Evolutionary conservation across 495 filamentous ascomycete species (phyloP).

Genomic region (Daldinia bambusicola): DNA sequence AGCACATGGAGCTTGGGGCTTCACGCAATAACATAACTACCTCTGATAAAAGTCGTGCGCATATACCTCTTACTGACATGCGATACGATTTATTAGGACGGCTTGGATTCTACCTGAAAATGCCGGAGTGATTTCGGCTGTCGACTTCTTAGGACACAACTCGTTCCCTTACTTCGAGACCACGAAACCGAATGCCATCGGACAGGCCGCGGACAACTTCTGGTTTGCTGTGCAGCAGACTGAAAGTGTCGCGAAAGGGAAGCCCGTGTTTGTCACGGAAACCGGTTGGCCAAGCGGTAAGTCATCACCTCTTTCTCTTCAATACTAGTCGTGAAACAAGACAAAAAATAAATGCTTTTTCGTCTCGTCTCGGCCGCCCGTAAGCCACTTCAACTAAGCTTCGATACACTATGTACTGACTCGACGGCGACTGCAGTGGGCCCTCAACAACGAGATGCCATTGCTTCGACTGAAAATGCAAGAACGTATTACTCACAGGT

Average conservation of each 20-base stretch:
- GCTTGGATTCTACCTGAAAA: constrained; percentile 76
- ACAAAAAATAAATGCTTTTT: not conserved
- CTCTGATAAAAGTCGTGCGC: not conserved
- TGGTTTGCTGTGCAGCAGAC: constrained; percentile 65
- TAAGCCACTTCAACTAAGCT: not conserved
- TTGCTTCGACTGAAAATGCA: constrained; percentile 70
- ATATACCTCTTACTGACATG: not conserved
- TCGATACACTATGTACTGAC: constrained; percentile 11
- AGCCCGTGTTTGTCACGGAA: constrained; percentile 82
- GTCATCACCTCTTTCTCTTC: constrained; percentile 10
- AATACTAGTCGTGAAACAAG: not conserved
- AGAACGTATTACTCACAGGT: constrained; percentile 76
- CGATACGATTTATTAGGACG: constrained; percentile 66
- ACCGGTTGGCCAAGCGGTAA: constrained; percentile 81
- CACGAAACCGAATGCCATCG: constrained; percentile 70
- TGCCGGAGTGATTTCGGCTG: constrained; percentile 65
- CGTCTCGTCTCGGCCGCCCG: not conserved
- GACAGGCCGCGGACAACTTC: constrained; percentile 66
- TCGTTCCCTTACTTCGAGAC: constrained; percentile 74
- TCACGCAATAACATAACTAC: too few relatives aligned
- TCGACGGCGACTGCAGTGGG: constrained; percentile 50
- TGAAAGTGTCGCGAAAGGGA: constrained; percentile 64
- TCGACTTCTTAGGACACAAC: constrained; percentile 78
- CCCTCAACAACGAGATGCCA: constrained; percentile 62
- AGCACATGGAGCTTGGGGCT: too few relatives aligned